Conservation (phyloP, 2,329 filamentous ascomycete genomes). For the Aspergillus oerlinghausenensis region DNA sequence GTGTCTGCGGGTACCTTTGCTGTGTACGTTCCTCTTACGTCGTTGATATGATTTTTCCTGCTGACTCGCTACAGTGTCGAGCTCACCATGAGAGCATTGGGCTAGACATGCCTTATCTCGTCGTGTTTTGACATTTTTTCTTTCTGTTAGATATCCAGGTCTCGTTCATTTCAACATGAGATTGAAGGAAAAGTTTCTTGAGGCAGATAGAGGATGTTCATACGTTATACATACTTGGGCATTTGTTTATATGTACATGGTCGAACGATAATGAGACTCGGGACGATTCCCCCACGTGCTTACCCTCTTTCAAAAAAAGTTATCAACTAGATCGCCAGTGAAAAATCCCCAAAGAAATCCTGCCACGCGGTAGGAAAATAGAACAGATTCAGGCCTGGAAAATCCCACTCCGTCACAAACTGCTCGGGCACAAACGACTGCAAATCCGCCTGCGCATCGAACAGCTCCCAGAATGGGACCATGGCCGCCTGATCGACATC, state of each 20-base stretch:
- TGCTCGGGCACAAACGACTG: slow-evolving; percentile 53
- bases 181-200: slow-evolving; percentile 13
- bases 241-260: neutral
- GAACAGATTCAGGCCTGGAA: slow-evolving; percentile 51
- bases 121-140: slow-evolving; percentile 7
- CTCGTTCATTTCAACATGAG: slow-evolving; percentile 13
- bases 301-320: neutral
- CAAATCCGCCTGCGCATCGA: slow-evolving; percentile 44
- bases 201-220: slow-evolving; percentile 1
- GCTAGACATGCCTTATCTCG: slow-evolving; percentile 21
- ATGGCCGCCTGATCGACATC: slow-evolving; percentile 9
- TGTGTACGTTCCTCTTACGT: slow-evolving; percentile 46
- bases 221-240: neutral
- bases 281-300: neutral
- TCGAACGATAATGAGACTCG: neutral
- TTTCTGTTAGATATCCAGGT: slow-evolving; percentile 19
- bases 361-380: slow-evolving; percentile 47
- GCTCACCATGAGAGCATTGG: slow-evolving; percentile 44
- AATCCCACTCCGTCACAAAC: slow-evolving; percentile 57
- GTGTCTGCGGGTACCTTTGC: slow-evolving; percentile 98
- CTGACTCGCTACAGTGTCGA: slow-evolving; percentile 35
- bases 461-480: slow-evolving; percentile 30
- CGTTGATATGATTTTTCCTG: slow-evolving; percentile 6
- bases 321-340: slow-evolving; percentile 20
- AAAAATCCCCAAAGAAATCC: slow-evolving; percentile 45